A percentile compares a stretch with the other conserved stretches of the same genome.
Conservation (phyloP, 2,329 filamentous ascomycete genomes). For the Alternaria brassicae region DNA sequence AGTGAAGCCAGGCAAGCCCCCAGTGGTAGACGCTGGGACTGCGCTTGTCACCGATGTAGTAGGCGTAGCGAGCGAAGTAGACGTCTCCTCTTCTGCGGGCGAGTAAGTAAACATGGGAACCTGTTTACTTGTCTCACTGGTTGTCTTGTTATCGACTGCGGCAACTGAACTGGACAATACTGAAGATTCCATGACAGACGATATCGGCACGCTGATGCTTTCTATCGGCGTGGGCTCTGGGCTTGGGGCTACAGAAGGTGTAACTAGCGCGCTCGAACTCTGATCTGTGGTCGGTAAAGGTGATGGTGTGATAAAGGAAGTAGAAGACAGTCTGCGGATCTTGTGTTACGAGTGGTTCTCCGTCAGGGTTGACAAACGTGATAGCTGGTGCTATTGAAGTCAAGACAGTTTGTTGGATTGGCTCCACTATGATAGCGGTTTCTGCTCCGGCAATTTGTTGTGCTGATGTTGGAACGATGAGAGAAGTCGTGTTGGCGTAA, state of each 20-base stretch:
- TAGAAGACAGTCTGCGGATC: slow-evolving; percentile 39
- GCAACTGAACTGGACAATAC: slow-evolving; percentile 20
- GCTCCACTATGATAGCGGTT: slow-evolving; percentile 44
- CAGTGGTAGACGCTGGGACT: slow-evolving; percentile 17
- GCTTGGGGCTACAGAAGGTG: slow-evolving; percentile 9
- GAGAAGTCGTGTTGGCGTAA: slow-evolving; percentile 33
- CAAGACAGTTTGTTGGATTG: slow-evolving; percentile 40
- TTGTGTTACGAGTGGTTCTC: slow-evolving; percentile 42
- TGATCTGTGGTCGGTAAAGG: slow-evolving; percentile 19
- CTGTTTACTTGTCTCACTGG: slow-evolving; percentile 22
- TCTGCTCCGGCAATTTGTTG: slow-evolving; percentile 33
- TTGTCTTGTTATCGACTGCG: slow-evolving; percentile 22
- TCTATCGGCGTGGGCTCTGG: slow-evolving; percentile 12
- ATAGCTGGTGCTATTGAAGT: slow-evolving; percentile 37
- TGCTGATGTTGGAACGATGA: slow-evolving; percentile 12
- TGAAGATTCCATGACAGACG: slow-evolving; percentile 6
- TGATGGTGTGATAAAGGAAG: slow-evolving; percentile 39
- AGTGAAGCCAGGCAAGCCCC: slow-evolving; percentile 31
- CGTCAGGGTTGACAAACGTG: slow-evolving; percentile 43
- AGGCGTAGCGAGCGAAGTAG: slow-evolving; percentile 10
- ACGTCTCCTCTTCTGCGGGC: slow-evolving; percentile 26
- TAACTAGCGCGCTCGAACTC: slow-evolving; percentile 19
- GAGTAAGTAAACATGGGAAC: slow-evolving; percentile 37
- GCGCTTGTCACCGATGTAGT: slow-evolving; percentile 16
- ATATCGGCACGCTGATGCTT: slow-evolving; percentile 10